Base-by-base conservation (phyloP, 441 rosid genomes). In the Raphanus hybrid region DNA sequence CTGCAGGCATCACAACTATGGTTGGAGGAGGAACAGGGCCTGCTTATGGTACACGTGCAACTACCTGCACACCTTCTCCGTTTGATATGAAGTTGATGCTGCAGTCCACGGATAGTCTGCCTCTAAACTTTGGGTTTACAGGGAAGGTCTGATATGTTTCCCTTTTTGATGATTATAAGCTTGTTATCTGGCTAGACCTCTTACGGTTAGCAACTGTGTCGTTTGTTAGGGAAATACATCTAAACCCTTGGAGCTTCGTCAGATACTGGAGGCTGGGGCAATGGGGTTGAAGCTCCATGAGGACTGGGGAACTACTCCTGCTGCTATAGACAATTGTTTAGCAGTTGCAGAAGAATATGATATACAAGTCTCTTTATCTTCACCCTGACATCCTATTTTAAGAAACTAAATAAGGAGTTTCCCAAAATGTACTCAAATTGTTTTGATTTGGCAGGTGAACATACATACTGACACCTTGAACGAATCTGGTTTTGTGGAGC, bases 21-120 rank as follows among this genome's bases (percentile, higher is more conserved):
- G 84, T 95, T 58, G 98, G 98, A 83, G 99, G 99, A 71, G 99
- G 98, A 73, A 95, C 99, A 29, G 99, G 99, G 70, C 99, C 99
- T 67, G 90, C 99, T 75, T 82, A 87, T 15, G 98, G 99, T 67
- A 95, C 99, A 50, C 91, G 98, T 39, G 99, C 99, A 55, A 95
- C 99, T 71, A 89, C 99, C 12, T 92, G 99, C 72, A 92, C 99
- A 68, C 98, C 99, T 27, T 87, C 97, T 50, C 87, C 93, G 7
- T 82, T 73, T 1, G 96, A 95, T 6, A 89, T 95, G 97, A 91
- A 89, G 84, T 73, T 93, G 70, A 95, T 95, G 99, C 84, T 95
- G 82, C 99, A 91, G 81, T 88, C 99, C 70, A 95, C 99, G 4
- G 99, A 95, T 85, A 86, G 85, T 82, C 78, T 95, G 70, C 97